These are phyloP conservation scores for Trypanosoma boissoni DNA, from an alignment of 208 protist species.

Conservation along the genomic window DNA sequence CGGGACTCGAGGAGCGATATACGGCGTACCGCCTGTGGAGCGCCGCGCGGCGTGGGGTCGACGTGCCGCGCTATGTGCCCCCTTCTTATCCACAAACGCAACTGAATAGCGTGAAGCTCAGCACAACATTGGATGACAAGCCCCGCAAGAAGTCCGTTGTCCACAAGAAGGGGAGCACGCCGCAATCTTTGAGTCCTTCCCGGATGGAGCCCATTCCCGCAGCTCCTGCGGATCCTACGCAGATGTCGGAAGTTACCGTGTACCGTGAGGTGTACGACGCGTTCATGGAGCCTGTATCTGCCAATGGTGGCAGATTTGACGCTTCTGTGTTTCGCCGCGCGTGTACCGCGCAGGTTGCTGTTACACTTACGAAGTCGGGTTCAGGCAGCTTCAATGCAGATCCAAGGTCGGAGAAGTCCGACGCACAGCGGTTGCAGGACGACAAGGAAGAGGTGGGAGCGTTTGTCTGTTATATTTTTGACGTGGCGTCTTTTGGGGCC, in stretches of 20 bases:
- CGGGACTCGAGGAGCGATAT: no score
- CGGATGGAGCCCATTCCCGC: slow-evolving; percentile 14
- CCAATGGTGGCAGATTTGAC: slow-evolving; percentile 11
- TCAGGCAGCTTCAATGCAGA: slow-evolving; percentile 14
- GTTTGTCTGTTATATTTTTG: slow-evolving; percentile 37
- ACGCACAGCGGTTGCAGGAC: slow-evolving; percentile 24
- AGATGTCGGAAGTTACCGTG: slow-evolving; percentile 33
- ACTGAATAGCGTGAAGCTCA: neutral
- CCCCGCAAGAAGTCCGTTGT: neutral
- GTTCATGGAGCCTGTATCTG: slow-evolving; percentile 2
- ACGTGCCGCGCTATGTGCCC: slow-evolving; percentile 19
- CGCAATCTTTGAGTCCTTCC: neutral
- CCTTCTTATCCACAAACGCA: slow-evolving; percentile 18
- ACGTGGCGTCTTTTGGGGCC: slow-evolving; percentile 17
- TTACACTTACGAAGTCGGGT: slow-evolving; percentile 9
- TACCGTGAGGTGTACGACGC: slow-evolving; percentile 25
- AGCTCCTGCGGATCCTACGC: slow-evolving; percentile 14
- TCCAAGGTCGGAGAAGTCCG: slow-evolving; percentile 12
- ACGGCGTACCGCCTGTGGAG: slow-evolving; percentile 20
- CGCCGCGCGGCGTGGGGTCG: slow-evolving; percentile 1
- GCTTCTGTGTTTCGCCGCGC: slow-evolving; percentile 12
- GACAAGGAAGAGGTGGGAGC: slow-evolving; percentile 19
- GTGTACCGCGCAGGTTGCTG: slow-evolving; percentile 22
- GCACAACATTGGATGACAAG: slow-evolving; percentile 6
- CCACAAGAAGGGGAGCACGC: slow-evolving; percentile 3